A percentile compares a stretch with the other conserved stretches of the same genome.
These are phyloP conservation scores for Geotrichum macrosporum DNA, from an alignment of 1,139 yeast genomes.

Conservation along the genomic window DNA sequence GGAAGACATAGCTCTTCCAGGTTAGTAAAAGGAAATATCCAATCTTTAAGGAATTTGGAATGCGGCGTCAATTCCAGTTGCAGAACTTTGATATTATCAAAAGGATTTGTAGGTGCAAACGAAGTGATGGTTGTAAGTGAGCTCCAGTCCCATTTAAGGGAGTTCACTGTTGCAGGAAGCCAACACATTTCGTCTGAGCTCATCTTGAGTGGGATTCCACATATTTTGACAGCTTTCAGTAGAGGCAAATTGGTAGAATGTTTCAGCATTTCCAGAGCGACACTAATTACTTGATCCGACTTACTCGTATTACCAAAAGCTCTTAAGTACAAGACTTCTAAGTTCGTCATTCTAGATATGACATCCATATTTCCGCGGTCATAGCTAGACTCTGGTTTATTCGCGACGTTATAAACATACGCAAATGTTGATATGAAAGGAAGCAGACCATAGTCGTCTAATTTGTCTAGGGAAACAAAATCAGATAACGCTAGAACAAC, in stretches of 20 bases:
- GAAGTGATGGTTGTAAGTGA: background rate
- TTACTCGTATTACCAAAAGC: constrained; percentile 2
- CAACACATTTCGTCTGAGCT: constrained; percentile 2
- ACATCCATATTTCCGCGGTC: constrained; percentile 3
- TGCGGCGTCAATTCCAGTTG: background rate
- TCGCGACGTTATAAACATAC: constrained; percentile 3
- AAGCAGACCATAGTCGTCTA: constrained; percentile 5
- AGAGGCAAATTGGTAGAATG: background rate
- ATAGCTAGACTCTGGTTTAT: background rate
- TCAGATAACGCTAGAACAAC: constrained; percentile 6
- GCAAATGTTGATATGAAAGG: constrained; percentile 7
- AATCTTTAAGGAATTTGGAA: background rate
- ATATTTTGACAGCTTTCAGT: background rate
- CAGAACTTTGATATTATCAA: background rate
- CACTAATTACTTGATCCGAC: background rate
- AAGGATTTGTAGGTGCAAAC: background rate
- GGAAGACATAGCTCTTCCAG: constrained; percentile 2
- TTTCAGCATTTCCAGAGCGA: background rate
- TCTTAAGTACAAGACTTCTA: constrained; percentile 2
- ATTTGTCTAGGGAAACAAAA: constrained; percentile 7
- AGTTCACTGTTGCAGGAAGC: constrained; percentile 3
- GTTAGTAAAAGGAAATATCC: constrained; percentile 3
- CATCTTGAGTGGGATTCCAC: constrained; percentile 3
- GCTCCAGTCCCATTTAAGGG: constrained; percentile 9
- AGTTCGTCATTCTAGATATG: constrained; percentile 1